phyloP scores from a whole-genome alignment of 2,329 filamentous ascomycete genomes.

The Clarireedia sp. region DNA sequence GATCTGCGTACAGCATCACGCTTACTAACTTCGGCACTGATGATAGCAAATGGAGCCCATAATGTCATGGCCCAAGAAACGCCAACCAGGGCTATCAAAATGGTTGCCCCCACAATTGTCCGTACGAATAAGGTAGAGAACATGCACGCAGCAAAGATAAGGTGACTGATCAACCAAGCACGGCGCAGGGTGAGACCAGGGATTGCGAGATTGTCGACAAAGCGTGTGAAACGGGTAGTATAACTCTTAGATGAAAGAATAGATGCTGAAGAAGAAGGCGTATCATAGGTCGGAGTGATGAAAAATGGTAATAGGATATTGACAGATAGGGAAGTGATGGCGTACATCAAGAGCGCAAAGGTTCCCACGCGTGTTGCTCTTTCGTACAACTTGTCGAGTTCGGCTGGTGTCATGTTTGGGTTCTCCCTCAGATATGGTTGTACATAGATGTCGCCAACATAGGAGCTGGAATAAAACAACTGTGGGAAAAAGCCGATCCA shows the following conservation, averaged over 20 bases:
- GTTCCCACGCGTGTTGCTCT: slow-evolving; percentile 80
- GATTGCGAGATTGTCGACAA: slow-evolving; percentile 60
- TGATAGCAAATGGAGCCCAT: slow-evolving; percentile 94
- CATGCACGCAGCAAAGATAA: slow-evolving; percentile 79
- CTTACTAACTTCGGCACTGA: slow-evolving; percentile 82
- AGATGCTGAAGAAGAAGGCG: slow-evolving; percentile 27
- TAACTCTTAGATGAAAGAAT: slow-evolving; percentile 20
- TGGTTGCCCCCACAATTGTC: slow-evolving; percentile 62
- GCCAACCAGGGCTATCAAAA: slow-evolving; percentile 72
- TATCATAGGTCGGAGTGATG: slow-evolving; percentile 68
- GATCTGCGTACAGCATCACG: slow-evolving; percentile 61
- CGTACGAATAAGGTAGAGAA: slow-evolving; percentile 74
- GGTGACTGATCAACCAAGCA: slow-evolving; percentile 75
- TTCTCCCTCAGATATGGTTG: slow-evolving; percentile 72
- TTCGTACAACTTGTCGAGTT: slow-evolving; percentile 77
- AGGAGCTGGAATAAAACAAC: slow-evolving; percentile 90
- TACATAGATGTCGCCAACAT: slow-evolving; percentile 86
- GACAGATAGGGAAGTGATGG: slow-evolving; percentile 71
- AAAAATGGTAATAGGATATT: slow-evolving; percentile 82
- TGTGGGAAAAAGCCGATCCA: slow-evolving; percentile 97
- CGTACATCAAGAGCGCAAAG: slow-evolving; percentile 81
- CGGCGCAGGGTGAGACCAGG: slow-evolving; percentile 79
- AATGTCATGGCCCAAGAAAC: slow-evolving; percentile 88
- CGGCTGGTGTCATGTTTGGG: slow-evolving; percentile 65
- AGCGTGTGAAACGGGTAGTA: slow-evolving; percentile 26